Conservation (phyloP, 306 rosid genomes). For the Lagenaria siceraria region DNA sequence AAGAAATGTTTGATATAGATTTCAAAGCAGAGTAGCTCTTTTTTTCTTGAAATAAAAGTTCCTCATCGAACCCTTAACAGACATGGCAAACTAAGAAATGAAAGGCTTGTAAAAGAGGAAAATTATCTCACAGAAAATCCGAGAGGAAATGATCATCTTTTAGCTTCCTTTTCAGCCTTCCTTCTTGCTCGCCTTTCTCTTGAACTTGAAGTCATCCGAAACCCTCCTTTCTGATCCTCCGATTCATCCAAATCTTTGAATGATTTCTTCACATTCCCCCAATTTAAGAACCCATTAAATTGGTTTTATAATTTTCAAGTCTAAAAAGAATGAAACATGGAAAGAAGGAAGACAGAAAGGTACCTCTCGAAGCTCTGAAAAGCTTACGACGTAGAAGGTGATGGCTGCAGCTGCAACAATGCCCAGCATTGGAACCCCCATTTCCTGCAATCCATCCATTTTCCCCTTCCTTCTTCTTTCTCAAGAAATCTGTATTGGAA, state of each 20-base stretch:
- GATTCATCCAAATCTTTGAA: slow-evolving; percentile 11
- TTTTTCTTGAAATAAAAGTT: background rate
- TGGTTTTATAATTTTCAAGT: background rate
- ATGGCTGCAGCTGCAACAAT: slow-evolving; percentile 7
- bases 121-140: background rate
- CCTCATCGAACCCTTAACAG: no score
- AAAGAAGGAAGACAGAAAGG: background rate
- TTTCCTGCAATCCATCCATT: slow-evolving; percentile 10
- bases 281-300: background rate
- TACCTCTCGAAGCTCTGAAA: slow-evolving; percentile 12
- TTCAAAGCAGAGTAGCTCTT: background rate
- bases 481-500: background rate
- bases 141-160: background rate
- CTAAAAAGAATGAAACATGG: background rate
- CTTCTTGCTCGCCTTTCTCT: slow-evolving; percentile 13
- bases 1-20: background rate
- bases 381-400: slow-evolving; percentile 14
- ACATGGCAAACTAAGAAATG: background rate
- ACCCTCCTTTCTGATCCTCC: slow-evolving; percentile 8
- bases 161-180: slow-evolving; percentile 8
- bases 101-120: background rate
- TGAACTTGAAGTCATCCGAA: slow-evolving; percentile 2
- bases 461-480: background rate
- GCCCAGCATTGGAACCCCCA: slow-evolving; percentile 4
- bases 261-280: slow-evolving; percentile 4